Conservation (phyloP, 352 stramenopile genomes). For the Pythium dissotocum region DNA sequence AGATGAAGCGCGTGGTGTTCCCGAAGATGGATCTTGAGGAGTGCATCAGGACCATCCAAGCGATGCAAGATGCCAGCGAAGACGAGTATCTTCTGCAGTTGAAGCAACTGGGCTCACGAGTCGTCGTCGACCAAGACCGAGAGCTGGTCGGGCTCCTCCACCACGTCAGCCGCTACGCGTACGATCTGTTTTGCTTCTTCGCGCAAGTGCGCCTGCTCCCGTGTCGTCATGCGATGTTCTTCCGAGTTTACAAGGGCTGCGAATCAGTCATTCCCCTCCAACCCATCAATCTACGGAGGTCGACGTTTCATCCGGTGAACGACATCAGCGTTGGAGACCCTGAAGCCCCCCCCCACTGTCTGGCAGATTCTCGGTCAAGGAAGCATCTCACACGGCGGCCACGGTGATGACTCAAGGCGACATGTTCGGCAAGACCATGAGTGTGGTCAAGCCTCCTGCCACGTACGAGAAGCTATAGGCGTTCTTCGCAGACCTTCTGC, state of each 20-base stretch:
- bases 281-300: not conserved
- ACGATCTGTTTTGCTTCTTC: conserved; percentile 23
- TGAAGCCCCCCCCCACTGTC: not conserved
- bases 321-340: conserved; percentile 7
- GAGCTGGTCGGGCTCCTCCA: conserved; percentile 23
- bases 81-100: conserved; percentile 22
- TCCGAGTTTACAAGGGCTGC: conserved; percentile 3
- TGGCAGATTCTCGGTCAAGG: not conserved
- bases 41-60: conserved; percentile 23
- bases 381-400: not conserved
- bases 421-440: not conserved
- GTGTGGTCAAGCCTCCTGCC: no score
- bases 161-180: conserved; percentile 30
- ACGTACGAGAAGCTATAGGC: no score
- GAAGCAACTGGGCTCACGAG: conserved; percentile 16
- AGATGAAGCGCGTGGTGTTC: not conserved
- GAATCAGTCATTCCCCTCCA: conserved; percentile 7
- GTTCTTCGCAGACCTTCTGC: no score
- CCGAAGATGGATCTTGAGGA: conserved; percentile 27
- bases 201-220: conserved; percentile 13
- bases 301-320: not conserved
- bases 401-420: conserved; percentile 3
- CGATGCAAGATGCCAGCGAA: conserved; percentile 23
- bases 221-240: conserved; percentile 16
- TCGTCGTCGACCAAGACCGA: conserved; percentile 12